phyloP scores from a whole-genome alignment of 345 rosid genomes.

The Gossypium sturtianum region DNA sequence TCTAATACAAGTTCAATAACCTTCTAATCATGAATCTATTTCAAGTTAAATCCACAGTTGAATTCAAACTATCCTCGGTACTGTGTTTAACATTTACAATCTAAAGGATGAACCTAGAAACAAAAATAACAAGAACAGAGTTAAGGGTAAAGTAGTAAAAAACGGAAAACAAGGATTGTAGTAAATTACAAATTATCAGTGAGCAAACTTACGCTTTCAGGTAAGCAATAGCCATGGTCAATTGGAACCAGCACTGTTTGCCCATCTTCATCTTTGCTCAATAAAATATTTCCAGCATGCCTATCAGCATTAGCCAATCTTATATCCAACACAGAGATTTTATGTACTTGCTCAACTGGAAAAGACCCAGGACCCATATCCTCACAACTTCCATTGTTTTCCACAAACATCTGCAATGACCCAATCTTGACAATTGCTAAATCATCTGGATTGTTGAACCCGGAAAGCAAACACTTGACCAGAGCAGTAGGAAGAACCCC shows the following conservation, averaged over 20 bases:
- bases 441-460: conserved; percentile 60
- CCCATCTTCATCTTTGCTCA: conserved; percentile 46
- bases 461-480: conserved; percentile 67
- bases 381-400: conserved; percentile 81
- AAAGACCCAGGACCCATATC: conserved; percentile 76
- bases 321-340: conserved; percentile 77
- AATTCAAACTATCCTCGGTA: background rate
- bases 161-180: background rate
- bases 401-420: conserved; percentile 73
- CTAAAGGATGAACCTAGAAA: background rate
- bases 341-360: conserved; percentile 77
- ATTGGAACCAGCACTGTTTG: conserved; percentile 54
- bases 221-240: conserved; percentile 92
- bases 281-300: conserved; percentile 81
- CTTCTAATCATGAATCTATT: background rate
- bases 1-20: background rate
- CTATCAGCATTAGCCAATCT: conserved; percentile 90
- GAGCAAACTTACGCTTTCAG: conserved; percentile 58
- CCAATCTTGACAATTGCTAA: conserved; percentile 49
- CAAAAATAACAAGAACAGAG: background rate
- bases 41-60: background rate
- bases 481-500: conserved; percentile 79
- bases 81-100: conserved; percentile 8
- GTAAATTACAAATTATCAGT: background rate
- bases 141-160: background rate